phyloP scores from a whole-genome alignment of 2,329 filamentous ascomycete genomes.

The Blumeriella jaapii region DNA sequence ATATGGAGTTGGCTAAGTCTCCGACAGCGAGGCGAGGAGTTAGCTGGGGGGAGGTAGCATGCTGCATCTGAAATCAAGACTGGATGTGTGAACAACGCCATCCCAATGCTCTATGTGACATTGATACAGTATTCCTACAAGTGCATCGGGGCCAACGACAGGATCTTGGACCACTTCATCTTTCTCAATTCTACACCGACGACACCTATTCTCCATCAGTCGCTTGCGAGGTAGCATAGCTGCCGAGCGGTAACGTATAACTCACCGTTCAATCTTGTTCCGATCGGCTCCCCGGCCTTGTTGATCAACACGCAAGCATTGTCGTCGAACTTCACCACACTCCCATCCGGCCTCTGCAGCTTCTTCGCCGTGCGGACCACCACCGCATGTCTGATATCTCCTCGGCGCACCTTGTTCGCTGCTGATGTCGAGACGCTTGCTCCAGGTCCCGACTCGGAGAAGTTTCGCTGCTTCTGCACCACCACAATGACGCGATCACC shows the following conservation, averaged over 20 bases:
- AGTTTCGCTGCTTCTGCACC: slow-evolving; percentile 86
- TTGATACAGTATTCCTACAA: slow-evolving; percentile 35
- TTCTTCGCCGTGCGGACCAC: slow-evolving; percentile 87
- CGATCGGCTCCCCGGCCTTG: slow-evolving; percentile 92
- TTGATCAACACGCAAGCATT: slow-evolving; percentile 97
- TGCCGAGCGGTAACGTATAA: too few species aligned
- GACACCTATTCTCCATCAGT: slow-evolving; percentile 43
- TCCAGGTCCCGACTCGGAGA: slow-evolving; percentile 59
- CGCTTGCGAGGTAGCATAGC: too few species aligned
- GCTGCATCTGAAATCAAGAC: slow-evolving; percentile 12
- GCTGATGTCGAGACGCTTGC: slow-evolving; percentile 60
- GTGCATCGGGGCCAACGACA: slow-evolving; percentile 84
- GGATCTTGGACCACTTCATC: slow-evolving; percentile 96
- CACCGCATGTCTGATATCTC: slow-evolving; percentile 92
- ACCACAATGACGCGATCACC: slow-evolving; percentile 96
- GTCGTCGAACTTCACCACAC: slow-evolving; percentile 87
- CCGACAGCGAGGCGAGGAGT: neutral
- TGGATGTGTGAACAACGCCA: slow-evolving; percentile 18
- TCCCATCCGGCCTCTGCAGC: slow-evolving; percentile 77
- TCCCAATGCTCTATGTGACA: slow-evolving; percentile 13
- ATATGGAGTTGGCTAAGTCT: slow-evolving; percentile 7
- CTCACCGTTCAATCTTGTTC: slow-evolving; percentile 73
- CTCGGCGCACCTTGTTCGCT: slow-evolving; percentile 88
- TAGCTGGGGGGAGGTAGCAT: slow-evolving; percentile 6
- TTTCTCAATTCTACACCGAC: slow-evolving; percentile 82